A percentile compares a stretch with the other conserved stretches of the same genome.
Evolutionary conservation across 177 flowering plant species (phyloP).

Genomic region (Vitis hybrid): DNA sequence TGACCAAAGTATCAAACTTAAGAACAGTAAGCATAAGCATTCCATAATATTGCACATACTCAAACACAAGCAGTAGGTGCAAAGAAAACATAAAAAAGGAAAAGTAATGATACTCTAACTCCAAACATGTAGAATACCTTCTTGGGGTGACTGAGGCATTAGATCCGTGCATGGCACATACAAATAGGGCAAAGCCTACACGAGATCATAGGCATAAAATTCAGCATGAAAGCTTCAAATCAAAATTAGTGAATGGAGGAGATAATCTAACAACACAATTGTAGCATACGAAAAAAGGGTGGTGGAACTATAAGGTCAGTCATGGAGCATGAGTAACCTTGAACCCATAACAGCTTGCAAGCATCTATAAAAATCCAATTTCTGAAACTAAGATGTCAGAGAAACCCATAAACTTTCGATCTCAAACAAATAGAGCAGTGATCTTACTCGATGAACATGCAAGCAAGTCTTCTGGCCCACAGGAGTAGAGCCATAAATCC

Average conservation of each 20-base stretch:
- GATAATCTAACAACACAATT: not conserved
- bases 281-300: no score
- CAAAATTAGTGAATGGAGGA: not conserved
- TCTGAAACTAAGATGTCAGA: no score
- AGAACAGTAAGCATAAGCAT: no score
- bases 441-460: constrained; percentile 77
- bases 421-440: not conserved
- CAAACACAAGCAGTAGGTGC: no score
- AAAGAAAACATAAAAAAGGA: no score
- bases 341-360: no score
- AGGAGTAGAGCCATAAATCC: constrained; percentile 87
- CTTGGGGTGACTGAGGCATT: constrained; percentile 33
- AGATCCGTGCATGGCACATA: constrained; percentile 77
- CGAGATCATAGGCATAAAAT: not conserved
- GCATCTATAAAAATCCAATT: no score
- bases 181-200: constrained; percentile 88
- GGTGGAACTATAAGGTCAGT: no score
- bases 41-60: no score
- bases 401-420: not conserved
- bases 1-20: no score
- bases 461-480: constrained; percentile 95
- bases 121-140: constrained; percentile 38
- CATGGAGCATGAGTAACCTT: no score
- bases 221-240: constrained; percentile 2
- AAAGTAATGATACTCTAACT: not conserved